These are phyloP conservation scores for Zhuliangozyma parablackwelliae DNA, from an alignment of 1,139 yeast genomes.

Conservation along the genomic window DNA sequence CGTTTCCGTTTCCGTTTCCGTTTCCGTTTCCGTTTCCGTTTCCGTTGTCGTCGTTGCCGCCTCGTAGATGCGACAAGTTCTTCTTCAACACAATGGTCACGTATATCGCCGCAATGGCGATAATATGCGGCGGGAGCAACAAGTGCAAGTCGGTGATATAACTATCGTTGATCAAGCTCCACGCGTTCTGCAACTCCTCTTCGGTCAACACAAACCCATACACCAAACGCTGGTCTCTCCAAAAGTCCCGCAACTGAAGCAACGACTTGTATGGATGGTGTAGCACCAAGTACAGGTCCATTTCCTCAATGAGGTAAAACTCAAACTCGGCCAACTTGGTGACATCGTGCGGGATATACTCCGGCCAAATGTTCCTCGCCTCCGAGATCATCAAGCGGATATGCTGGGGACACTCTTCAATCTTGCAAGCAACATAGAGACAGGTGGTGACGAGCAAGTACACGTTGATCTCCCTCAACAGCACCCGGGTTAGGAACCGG, in stretches of 20 bases:
- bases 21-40: neutral
- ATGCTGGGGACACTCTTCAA: slow-evolving; percentile 94
- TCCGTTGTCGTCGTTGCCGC: slow-evolving; percentile 8
- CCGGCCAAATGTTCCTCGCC: slow-evolving; percentile 92
- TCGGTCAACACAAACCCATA: slow-evolving; percentile 43
- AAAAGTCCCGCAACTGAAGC: slow-evolving; percentile 52
- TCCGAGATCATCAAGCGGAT: slow-evolving; percentile 78
- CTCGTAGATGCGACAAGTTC: slow-evolving; percentile 20
- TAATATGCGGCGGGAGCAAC: slow-evolving; percentile 84
- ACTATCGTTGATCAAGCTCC: slow-evolving; percentile 89
- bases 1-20: neutral
- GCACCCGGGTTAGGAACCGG: slow-evolving; percentile 68
- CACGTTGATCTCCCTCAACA: slow-evolving; percentile 75
- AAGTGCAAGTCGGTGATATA: slow-evolving; percentile 83
- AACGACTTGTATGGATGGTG: slow-evolving; percentile 88
- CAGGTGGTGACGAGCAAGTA: slow-evolving; percentile 81
- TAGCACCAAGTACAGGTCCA: slow-evolving; percentile 73
- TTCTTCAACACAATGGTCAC: slow-evolving; percentile 60
- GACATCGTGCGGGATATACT: slow-evolving; percentile 85
- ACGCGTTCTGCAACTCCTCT: slow-evolving; percentile 77
- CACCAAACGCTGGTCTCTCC: slow-evolving; percentile 19
- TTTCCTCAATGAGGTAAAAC: slow-evolving; percentile 85
- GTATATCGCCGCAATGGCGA: slow-evolving; percentile 79
- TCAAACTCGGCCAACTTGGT: slow-evolving; percentile 95
- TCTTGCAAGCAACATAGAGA: slow-evolving; percentile 84